These are phyloP conservation scores for Apiotrichum siamense DNA, from an alignment of 1,284 basidiomycete species.

Conservation along the genomic window DNA sequence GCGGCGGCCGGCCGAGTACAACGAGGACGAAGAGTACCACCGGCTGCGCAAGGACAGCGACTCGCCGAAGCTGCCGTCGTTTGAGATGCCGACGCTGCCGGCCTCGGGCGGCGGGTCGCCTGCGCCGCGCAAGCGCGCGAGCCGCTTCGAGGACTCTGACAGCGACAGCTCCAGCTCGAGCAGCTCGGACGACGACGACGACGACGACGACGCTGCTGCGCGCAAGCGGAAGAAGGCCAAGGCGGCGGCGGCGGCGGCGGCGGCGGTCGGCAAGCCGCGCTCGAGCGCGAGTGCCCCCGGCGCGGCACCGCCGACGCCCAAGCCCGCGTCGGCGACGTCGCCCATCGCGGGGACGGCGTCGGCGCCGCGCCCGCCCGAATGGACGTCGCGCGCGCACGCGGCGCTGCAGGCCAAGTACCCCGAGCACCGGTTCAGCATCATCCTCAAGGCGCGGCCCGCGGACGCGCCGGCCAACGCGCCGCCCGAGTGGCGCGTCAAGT, in stretches of 20 bases:
- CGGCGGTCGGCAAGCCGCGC: slow-evolving; percentile 2
- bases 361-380: slow-evolving; percentile 54
- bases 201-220: slow-evolving; percentile 20
- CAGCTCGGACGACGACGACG: slow-evolving; percentile 18
- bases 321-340: not conserved
- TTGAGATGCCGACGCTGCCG: slow-evolving; percentile 6
- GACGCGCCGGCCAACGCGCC: slow-evolving; percentile 51
- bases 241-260: not conserved
- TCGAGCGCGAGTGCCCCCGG: not conserved
- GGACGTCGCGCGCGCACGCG: slow-evolving; percentile 62
- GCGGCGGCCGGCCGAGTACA: slow-evolving; percentile 22
- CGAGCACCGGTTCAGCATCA: slow-evolving; percentile 73
- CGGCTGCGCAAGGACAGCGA: slow-evolving; percentile 46
- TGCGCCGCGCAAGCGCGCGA: not conserved
- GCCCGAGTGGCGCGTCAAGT: slow-evolving; percentile 87
- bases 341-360: too few species aligned
- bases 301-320: not conserved
- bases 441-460: slow-evolving; percentile 56
- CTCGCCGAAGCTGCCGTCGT: slow-evolving; percentile 5
- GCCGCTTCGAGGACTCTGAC: slow-evolving; percentile 11
- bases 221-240: slow-evolving; percentile 8
- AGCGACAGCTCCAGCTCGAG: slow-evolving; percentile 25
- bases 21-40: slow-evolving; percentile 60
- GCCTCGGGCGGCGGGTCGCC: too few species aligned
- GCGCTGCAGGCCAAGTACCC: slow-evolving; percentile 67